Evolutionary conservation across 2,329 filamentous ascomycete species (phyloP).

Genomic region (Pyricularia grisea): DNA sequence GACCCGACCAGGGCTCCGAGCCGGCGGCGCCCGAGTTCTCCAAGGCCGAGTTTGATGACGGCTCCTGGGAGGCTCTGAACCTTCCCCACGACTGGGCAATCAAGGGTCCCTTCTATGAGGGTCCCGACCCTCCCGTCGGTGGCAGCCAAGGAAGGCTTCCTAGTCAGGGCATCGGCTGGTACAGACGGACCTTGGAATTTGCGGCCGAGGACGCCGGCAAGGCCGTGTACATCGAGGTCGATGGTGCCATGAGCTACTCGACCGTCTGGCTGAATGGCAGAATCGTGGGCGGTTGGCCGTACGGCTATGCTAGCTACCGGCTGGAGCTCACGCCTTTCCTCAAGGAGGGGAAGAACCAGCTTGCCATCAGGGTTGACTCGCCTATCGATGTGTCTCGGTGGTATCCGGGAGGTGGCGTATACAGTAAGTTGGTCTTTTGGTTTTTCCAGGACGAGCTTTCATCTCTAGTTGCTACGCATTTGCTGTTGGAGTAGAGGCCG

Average conservation of each 20-base stretch:
- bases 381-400: slow-evolving; percentile 35
- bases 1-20: slow-evolving; percentile 1
- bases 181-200: slow-evolving; percentile 30
- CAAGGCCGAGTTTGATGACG: slow-evolving; percentile 22
- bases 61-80: slow-evolving; percentile 27
- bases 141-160: slow-evolving; percentile 34
- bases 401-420: slow-evolving; percentile 47
- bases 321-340: slow-evolving; percentile 36
- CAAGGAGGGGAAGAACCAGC: slow-evolving; percentile 24
- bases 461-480: background rate
- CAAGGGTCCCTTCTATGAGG: slow-evolving; percentile 30
- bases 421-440: slow-evolving; percentile 29
- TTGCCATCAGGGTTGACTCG: slow-evolving; percentile 43
- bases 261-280: slow-evolving; percentile 39
- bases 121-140: slow-evolving; percentile 19
- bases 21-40: slow-evolving; percentile 7
- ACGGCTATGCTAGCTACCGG: slow-evolving; percentile 39
- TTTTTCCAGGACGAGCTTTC: slow-evolving; percentile 33
- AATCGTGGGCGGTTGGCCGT: slow-evolving; percentile 41
- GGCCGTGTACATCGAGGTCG: slow-evolving; percentile 34
- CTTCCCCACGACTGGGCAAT: slow-evolving; percentile 41
- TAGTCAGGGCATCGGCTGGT: slow-evolving; percentile 42
- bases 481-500: background rate
- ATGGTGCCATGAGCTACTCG: slow-evolving; percentile 40
- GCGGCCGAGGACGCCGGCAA: slow-evolving; percentile 22